Evolutionary conservation across 2,329 filamentous ascomycete genomes (phyloP).

Genomic region (Scedosporium apiospermum): DNA sequence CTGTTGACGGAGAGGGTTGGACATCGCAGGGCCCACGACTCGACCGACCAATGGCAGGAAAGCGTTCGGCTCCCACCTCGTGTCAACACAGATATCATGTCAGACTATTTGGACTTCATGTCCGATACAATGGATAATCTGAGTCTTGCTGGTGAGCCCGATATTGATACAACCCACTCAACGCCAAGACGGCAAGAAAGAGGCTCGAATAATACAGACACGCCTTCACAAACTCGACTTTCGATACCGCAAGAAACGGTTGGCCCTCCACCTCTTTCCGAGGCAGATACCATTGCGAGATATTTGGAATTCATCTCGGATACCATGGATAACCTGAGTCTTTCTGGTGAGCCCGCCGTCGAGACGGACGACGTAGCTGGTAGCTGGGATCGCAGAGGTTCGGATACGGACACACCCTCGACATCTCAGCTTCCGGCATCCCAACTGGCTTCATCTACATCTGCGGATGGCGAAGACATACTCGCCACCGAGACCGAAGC

Average conservation of each 20-base stretch:
- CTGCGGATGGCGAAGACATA: neutral
- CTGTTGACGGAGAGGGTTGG: slow-evolving; percentile 18
- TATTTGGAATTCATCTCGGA: neutral
- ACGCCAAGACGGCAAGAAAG: neutral
- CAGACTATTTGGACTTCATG: neutral
- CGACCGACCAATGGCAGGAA: slow-evolving; percentile 10
- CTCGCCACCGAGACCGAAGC: neutral
- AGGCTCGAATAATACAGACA: no score
- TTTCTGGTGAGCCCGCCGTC: neutral
- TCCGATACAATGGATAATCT: neutral
- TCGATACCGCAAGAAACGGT: neutral
- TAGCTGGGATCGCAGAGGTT: neutral
- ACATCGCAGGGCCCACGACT: slow-evolving; percentile 20
- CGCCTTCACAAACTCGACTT: no score
- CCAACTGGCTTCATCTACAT: neutral
- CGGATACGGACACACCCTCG: neutral
- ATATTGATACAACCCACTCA: neutral
- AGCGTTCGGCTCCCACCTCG: neutral
- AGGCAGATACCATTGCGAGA: neutral
- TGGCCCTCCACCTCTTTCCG: neutral
- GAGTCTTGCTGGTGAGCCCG: neutral
- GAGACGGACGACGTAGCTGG: neutral
- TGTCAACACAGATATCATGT: neutral
- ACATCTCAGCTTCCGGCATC: neutral
- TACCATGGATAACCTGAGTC: neutral